Conservation (phyloP, 495 filamentous ascomycete genomes). For the Hapsidospora chrysogenum region DNA sequence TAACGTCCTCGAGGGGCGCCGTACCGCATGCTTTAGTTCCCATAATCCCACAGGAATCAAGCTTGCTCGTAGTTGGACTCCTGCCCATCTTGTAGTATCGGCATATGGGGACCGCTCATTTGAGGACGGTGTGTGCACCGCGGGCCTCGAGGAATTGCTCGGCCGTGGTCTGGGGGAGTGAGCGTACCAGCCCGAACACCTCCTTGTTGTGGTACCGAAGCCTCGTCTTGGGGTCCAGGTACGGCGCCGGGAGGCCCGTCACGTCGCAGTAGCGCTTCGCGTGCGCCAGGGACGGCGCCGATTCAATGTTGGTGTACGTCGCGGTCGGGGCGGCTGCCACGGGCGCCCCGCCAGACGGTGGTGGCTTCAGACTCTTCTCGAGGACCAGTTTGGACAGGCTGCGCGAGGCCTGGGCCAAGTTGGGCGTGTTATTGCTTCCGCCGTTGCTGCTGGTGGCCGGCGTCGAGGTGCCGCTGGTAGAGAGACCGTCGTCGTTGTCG, state of each 20-base stretch:
- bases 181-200: constrained; percentile 66
- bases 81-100: not conserved
- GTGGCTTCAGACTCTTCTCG: constrained; percentile 38
- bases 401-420: constrained; percentile 69
- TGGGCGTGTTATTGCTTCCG: constrained; percentile 33
- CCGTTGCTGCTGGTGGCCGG: constrained; percentile 28
- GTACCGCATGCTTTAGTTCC: not conserved
- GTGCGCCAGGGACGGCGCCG: constrained; percentile 65
- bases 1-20: not conserved
- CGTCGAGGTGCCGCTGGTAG: constrained; percentile 40
- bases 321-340: constrained; percentile 42
- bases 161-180: constrained; percentile 56
- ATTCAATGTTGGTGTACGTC: constrained; percentile 91
- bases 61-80: not conserved
- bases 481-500: constrained; percentile 30
- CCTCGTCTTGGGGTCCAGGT: constrained; percentile 85
- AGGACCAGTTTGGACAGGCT: constrained; percentile 72
- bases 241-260: constrained; percentile 74
- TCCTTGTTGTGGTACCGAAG: constrained; percentile 81
- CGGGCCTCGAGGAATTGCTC: constrained; percentile 80
- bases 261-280: constrained; percentile 84
- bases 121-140: constrained; percentile 83
- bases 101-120: constrained; percentile 22
- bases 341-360: constrained; percentile 13
- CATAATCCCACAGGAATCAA: not conserved